Evolutionary conservation across 179 eudicot genomes (phyloP).

Genomic region (Monotropa hypopitys): DNA sequence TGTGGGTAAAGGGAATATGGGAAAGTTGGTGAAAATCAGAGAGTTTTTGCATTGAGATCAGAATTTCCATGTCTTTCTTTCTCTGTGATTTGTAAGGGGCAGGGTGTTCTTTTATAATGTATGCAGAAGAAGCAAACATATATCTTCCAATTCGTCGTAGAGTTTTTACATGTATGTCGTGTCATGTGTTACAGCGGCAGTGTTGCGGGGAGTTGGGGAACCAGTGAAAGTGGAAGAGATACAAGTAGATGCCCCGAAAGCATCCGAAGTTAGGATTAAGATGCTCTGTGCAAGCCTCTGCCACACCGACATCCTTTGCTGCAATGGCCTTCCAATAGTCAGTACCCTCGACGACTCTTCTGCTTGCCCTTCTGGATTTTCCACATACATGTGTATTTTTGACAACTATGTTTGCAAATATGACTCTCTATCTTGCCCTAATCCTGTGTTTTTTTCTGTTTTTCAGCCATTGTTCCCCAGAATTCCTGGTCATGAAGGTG

Average conservation of each 20-base stretch:
- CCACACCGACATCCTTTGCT: slow-evolving; percentile 32
- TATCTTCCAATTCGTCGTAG: not conserved
- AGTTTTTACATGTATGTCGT: not conserved
- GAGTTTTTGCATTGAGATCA: not conserved
- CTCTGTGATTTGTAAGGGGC: not conserved
- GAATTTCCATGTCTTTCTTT: not conserved
- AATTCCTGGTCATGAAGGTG: slow-evolving; percentile 48
- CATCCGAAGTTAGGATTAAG: slow-evolving; percentile 35
- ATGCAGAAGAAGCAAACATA: not conserved
- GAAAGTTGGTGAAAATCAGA: not conserved
- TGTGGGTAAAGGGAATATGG: not conserved
- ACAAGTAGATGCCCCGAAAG: slow-evolving; percentile 37
- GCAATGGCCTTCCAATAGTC: slow-evolving; percentile 26
- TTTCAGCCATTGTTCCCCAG: slow-evolving; percentile 36
- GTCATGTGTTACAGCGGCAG: slow-evolving; percentile 23
- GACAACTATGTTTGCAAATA: not conserved
- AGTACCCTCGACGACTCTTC: slow-evolving; percentile 1
- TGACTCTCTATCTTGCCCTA: not conserved
- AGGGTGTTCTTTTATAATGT: too few species aligned
- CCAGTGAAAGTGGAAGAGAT: slow-evolving; percentile 30
- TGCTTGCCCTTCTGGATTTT: not conserved
- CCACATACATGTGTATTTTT: not conserved
- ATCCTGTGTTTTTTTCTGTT: not conserved
- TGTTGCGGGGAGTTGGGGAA: slow-evolving; percentile 26
- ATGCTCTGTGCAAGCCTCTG: slow-evolving; percentile 44